phyloP scores from a whole-genome alignment of 352 stramenopile genomes.

The Phytophthora podocarpi region DNA sequence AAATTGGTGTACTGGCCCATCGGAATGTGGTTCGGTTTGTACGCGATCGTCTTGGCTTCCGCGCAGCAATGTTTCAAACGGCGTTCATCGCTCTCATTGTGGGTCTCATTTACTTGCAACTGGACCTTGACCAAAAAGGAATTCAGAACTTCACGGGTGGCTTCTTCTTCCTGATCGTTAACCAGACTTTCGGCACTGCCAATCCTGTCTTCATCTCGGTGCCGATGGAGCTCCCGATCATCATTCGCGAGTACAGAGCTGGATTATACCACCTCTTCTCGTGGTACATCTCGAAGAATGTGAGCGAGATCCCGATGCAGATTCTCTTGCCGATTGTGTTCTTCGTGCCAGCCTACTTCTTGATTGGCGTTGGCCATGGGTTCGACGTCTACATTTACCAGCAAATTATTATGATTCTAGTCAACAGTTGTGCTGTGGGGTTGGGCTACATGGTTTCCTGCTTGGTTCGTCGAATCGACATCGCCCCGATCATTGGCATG shows the following conservation, averaged over 20 bases:
- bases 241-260: conserved; percentile 46
- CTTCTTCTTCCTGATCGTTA: conserved; percentile 55
- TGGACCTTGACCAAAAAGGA: conserved; percentile 40
- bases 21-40: conserved; percentile 45
- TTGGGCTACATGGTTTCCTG: conserved; percentile 53
- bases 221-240: conserved; percentile 48
- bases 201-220: conserved; percentile 45
- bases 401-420: conserved; percentile 44
- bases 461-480: conserved; percentile 29
- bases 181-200: conserved; percentile 41
- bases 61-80: conserved; percentile 28
- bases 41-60: conserved; percentile 40
- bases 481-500: conserved; percentile 44
- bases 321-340: conserved; percentile 47
- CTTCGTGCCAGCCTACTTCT: conserved; percentile 43
- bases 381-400: conserved; percentile 40
- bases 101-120: conserved; percentile 53
- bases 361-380: conserved; percentile 49
- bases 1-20: conserved; percentile 41
- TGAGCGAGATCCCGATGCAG: conserved; percentile 55
- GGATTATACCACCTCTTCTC: conserved; percentile 40
- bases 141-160: conserved; percentile 52
- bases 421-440: conserved; percentile 40
- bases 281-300: conserved; percentile 61
- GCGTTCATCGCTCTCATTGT: conserved; percentile 44